Conservation (phyloP, 257 asterid genomes). For the Parsonsia alboflavescens region DNA sequence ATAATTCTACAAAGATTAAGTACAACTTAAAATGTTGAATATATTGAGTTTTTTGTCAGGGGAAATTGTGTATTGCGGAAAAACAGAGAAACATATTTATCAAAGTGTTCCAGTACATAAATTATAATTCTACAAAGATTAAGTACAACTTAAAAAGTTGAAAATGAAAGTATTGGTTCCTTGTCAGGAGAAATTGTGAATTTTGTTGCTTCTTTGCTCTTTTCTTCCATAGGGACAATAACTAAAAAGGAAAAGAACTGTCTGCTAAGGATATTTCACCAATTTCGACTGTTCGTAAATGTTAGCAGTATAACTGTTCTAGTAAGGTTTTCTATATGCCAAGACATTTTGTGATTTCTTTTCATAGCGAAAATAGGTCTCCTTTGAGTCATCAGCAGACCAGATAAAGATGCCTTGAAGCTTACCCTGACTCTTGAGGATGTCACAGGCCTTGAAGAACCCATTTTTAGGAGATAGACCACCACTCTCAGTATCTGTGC, state of each 20-base stretch:
- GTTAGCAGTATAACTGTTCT: not conserved
- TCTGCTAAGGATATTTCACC: not conserved
- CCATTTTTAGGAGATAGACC: constrained; percentile 59
- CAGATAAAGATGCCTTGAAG: constrained; percentile 76
- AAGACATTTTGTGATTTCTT: constrained; percentile 50
- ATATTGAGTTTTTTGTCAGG: not conserved
- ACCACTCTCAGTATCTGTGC: constrained; percentile 51
- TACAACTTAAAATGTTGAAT: not conserved
- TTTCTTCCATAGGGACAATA: not conserved
- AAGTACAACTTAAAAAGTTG: not conserved
- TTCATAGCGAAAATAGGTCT: constrained; percentile 44
- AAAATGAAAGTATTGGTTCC: not conserved
- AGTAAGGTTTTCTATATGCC: constrained; percentile 16
- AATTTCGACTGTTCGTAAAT: not conserved
- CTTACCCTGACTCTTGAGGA: constrained; percentile 42
- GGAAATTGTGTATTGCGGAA: not conserved
- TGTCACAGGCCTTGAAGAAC: constrained; percentile 54
- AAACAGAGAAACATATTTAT: not conserved
- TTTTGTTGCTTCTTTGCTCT: not conserved
- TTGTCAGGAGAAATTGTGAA: not conserved
- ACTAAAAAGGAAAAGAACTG: not conserved
- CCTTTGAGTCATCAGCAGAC: constrained; percentile 80
- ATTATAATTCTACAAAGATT: not conserved
- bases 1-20: not conserved
- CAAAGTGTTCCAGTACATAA: not conserved